A percentile compares a stretch with the other conserved stretches of the same genome.
These are phyloP conservation scores for Suillus clintonianus DNA, from an alignment of 768 basidiomycete species.

Conservation along the genomic window DNA sequence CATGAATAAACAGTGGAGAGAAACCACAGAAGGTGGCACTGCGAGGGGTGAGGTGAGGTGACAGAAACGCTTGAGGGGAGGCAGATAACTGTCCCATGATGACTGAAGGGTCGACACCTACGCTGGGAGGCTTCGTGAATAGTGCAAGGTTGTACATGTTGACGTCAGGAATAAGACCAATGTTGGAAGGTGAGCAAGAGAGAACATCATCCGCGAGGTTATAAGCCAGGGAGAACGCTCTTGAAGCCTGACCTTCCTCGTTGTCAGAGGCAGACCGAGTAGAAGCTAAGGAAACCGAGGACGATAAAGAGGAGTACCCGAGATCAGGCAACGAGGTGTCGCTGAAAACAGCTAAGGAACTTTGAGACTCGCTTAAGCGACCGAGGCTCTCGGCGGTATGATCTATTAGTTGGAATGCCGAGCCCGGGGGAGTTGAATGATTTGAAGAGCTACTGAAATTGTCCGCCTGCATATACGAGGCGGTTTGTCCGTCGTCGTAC, in stretches of 20 bases:
- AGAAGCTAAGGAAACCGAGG: neutral
- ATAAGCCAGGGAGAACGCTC: neutral
- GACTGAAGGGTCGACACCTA: constrained; percentile 43
- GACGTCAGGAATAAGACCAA: constrained; percentile 34
- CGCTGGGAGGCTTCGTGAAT: constrained; percentile 14
- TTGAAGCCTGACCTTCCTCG: neutral
- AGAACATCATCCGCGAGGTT: constrained; percentile 13
- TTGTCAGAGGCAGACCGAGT: neutral
- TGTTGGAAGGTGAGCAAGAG: constrained; percentile 6
- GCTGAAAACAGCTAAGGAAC: neutral
- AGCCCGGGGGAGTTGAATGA: neutral
- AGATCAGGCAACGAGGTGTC: neutral
- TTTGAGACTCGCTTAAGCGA: neutral
- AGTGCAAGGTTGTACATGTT: constrained; percentile 35
- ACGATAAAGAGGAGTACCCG: neutral
- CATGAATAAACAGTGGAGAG: neutral
- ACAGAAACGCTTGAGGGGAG: neutral
- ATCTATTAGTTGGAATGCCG: neutral
- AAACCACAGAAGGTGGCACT: neutral
- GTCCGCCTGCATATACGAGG: neutral
- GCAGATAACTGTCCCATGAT: constrained; percentile 25
- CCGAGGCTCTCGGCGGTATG: neutral
- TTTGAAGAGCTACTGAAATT: neutral
- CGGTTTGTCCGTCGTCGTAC: neutral
- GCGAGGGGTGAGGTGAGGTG: constrained; percentile 1